Conservation (phyloP, 768 basidiomycete genomes). For the Nevesoporus exiguus region DNA sequence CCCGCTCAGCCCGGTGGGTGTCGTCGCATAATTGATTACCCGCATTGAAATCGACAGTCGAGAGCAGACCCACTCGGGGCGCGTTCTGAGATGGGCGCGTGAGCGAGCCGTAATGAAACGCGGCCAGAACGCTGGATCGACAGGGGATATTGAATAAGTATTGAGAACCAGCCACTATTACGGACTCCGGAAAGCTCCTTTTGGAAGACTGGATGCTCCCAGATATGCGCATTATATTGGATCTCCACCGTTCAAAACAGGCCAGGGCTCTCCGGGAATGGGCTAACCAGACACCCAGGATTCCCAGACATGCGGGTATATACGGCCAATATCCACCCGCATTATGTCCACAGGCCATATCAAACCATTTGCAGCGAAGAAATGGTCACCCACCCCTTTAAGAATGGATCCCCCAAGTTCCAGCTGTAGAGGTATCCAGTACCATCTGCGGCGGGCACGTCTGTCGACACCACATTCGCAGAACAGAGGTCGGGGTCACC, state of each 20-base stretch:
- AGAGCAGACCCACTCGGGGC: conserved; percentile 67
- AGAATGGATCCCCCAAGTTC: conserved; percentile 74
- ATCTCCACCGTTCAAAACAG: conserved; percentile 4
- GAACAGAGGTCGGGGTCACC: conserved; percentile 43
- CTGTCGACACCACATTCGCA: conserved; percentile 58
- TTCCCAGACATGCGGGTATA: background rate
- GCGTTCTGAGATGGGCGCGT: conserved; percentile 63
- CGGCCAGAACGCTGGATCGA: conserved; percentile 50
- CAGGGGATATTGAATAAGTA: background rate
- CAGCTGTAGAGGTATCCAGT: conserved; percentile 65
- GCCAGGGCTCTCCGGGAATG: background rate
- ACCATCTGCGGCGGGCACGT: conserved; percentile 51
- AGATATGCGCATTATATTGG: background rate
- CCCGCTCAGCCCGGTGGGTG: conserved; percentile 33
- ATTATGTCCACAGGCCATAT: conserved; percentile 4
- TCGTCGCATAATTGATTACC: conserved; percentile 36
- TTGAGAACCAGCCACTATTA: background rate
- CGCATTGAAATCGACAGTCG: conserved; percentile 62
- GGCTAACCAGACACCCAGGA: background rate
- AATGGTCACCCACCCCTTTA: conserved; percentile 56
- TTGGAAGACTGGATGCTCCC: background rate
- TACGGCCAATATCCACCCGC: background rate
- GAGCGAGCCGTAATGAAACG: conserved; percentile 73
- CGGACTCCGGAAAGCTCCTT: conserved; percentile 17
- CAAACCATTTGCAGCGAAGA: background rate